These are phyloP conservation scores for Thelonectria olida DNA, from an alignment of 2,329 filamentous ascomycete species.

Conservation along the genomic window DNA sequence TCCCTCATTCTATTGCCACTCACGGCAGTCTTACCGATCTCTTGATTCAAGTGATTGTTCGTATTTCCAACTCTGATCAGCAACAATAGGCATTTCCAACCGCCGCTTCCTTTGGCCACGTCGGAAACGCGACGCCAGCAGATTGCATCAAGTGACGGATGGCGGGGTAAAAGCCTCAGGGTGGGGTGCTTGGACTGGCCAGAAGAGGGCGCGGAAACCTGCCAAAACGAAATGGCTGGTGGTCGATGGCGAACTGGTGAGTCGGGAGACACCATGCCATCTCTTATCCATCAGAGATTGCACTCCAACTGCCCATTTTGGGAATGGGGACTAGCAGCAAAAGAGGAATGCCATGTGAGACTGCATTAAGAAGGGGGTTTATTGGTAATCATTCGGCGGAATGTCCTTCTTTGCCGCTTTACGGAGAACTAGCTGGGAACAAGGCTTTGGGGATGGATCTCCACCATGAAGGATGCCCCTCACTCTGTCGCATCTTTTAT, in stretches of 20 bases:
- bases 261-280: background rate
- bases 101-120: background rate
- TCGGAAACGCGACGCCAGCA: background rate
- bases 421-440: background rate
- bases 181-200: constrained; percentile 4
- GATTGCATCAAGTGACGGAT: background rate
- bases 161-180: background rate
- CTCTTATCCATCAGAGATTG: background rate
- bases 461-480: constrained; percentile 6
- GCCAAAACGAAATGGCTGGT: constrained; percentile 8
- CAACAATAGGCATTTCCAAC: background rate
- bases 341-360: constrained; percentile 13
- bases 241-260: background rate
- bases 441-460: background rate
- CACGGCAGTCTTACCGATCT: background rate
- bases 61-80: background rate
- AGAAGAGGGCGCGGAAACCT: constrained; percentile 30
- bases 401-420: background rate
- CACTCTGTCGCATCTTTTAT: background rate
- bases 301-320: constrained; percentile 6
- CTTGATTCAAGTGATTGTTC: background rate
- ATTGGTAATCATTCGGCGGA: background rate
- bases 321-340: background rate
- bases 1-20: background rate
- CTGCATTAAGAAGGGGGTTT: background rate